Evolutionary conservation across 139 green algal genomes (phyloP), one percentile per base, ranked within the genome.

Genomic region (Zygnema circumcarinatum): DNA sequence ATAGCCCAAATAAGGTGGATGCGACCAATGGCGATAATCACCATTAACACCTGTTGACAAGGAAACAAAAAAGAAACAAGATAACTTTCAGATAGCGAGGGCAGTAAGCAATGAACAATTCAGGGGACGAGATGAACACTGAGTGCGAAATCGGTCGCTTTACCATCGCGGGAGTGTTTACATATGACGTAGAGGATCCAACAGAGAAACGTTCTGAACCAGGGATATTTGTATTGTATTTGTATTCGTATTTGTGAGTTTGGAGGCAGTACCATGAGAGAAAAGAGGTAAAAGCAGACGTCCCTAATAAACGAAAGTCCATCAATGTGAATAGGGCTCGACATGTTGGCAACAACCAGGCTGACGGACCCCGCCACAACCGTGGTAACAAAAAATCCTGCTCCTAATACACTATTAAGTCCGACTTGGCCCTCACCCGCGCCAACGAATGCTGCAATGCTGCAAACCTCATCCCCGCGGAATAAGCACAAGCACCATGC

Each of bases 221-320:
- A n/a, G n/a, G n/a, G n/a, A n/a, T n/a, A n/a, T n/a, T n/a, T n/a
- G n/a, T n/a, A n/a, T n/a, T n/a, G n/a, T n/a, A n/a, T n/a, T n/a
- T n/a, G n/a, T n/a, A n/a, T n/a, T n/a, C n/a, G n/a, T n/a, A n/a
- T n/a, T n/a, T n/a, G n/a, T n/a, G n/a, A n/a, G n/a, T n/a, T n/a
- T n/a, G n/a, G n/a, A n/a, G 47, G 16, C 7, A 62, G 7, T 62
- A 90, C 67, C 31, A 92, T 2, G 2, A 90, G 39, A 2, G 83
- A 82, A 7, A 92, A 21, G 33, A 93, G 20, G 84, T 92, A 94
- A 81, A 92, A 94, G 68, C 38, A 67, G 33, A 93, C 86, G 84
- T 93, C 91, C 16, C 91, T 32, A 25, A 94, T 20, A 73, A 92
- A 94, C 21, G 83, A 72, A 33, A 29, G 16, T 1, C 36, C 7